Conservation (phyloP, 106 monocot species). For the Phalaenopsis aphrodite region DNA sequence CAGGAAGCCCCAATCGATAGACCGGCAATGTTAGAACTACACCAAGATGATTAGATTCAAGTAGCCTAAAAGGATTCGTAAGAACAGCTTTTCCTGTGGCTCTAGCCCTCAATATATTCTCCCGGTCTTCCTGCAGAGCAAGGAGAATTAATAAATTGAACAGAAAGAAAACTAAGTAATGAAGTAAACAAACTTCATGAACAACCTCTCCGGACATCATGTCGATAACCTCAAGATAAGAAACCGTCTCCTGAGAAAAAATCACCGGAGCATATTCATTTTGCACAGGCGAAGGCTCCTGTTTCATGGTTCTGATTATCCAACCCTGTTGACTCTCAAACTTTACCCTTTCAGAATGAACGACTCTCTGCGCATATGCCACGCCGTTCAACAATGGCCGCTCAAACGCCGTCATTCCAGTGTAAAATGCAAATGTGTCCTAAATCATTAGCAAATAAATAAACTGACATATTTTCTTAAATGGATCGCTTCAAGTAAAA, state of each 20-base stretch:
- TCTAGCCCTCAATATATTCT: conserved; percentile 80
- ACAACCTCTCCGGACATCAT: conserved; percentile 97
- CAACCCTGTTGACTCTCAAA: conserved; percentile 89
- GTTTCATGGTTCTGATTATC: conserved; percentile 83
- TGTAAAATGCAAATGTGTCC: conserved; percentile 83
- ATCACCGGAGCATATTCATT: conserved; percentile 98
- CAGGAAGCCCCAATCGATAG: conserved; percentile 37
- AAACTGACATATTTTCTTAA: not conserved
- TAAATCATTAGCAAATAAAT: conserved; percentile 16
- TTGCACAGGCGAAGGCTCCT: conserved; percentile 60
- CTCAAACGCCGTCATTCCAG: conserved; percentile 82
- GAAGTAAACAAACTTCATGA: not conserved
- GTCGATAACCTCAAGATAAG: conserved; percentile 81
- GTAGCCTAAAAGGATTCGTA: conserved; percentile 69
- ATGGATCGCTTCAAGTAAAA: not conserved
- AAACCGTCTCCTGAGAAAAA: conserved; percentile 90
- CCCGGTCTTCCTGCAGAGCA: conserved; percentile 72
- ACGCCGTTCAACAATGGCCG: conserved; percentile 84
- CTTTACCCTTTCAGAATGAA: conserved; percentile 64
- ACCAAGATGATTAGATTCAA: conserved; percentile 78
- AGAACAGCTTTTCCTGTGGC: conserved; percentile 88
- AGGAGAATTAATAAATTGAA: not conserved
- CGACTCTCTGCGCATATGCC: conserved; percentile 80
- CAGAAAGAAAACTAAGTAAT: conserved; percentile 5
- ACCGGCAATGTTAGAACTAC: conserved; percentile 87